phyloP scores from a whole-genome alignment of 352 stramenopile species.

The Elongisporangium prolatum region DNA sequence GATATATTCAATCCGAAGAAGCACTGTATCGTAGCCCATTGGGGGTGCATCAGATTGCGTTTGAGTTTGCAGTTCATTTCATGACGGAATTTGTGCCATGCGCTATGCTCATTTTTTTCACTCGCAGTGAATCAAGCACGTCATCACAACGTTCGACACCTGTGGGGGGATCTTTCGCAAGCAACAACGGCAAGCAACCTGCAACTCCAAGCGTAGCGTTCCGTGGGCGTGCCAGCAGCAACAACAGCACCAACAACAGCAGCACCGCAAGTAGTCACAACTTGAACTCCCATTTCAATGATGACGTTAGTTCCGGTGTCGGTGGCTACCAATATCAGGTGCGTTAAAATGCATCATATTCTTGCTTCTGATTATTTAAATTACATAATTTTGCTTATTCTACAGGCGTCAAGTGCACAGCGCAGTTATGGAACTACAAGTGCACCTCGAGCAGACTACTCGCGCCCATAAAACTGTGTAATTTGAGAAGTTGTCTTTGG shows the following conservation, averaged over 20 bases:
- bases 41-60: conserved; percentile 62
- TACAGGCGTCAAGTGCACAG: background rate
- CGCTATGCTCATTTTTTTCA: conserved; percentile 65
- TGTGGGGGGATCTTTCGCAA: background rate
- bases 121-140: conserved; percentile 30
- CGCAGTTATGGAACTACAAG: background rate
- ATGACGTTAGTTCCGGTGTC: background rate
- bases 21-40: conserved; percentile 54
- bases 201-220: background rate
- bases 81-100: conserved; percentile 69
- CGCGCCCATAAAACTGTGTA: background rate
- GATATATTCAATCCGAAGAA: conserved; percentile 55
- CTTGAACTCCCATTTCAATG: background rate
- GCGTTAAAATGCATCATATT: background rate
- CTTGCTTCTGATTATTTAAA: too few species aligned
- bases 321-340: background rate
- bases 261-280: background rate
- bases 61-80: conserved; percentile 71
- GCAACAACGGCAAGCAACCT: background rate
- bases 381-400: background rate
- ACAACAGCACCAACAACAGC: background rate
- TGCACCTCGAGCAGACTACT: background rate
- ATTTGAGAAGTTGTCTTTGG: background rate
- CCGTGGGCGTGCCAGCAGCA: background rate
- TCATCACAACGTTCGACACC: conserved; percentile 1